Base-by-base conservation (phyloP, 352 stramenopile genomes). In the Saprolegnia diclina region DNA sequence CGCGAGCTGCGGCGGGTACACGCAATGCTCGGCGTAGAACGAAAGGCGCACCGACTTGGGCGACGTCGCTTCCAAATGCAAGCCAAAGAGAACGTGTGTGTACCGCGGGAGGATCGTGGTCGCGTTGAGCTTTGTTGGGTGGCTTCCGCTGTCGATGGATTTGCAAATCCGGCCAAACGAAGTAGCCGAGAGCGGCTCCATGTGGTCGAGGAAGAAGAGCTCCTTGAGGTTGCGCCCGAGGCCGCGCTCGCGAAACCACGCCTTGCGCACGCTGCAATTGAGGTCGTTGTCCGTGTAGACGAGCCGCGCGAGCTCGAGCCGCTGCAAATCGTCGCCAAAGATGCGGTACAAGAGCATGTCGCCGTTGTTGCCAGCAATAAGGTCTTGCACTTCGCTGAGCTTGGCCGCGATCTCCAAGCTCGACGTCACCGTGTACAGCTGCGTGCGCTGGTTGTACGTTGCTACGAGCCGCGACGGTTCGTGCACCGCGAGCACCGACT, bases 371-470 rank as follows among this genome's bases (percentile, higher is more conserved):
- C 13, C 63, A 1, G 26, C 11, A 13, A 69, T 6, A 4, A 69
- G 6, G 1, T 69, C 29, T n/a, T 45, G n/a, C 29, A 62, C 45
- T 7, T 69, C 63, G 26, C 21, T n/a, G n/a, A 69, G 19, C 2
- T 24, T 61, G 9, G 44, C 63, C 6, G 63, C 50, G 7, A 69
- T n/a, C 19, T 61, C 26, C 14, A 69, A 26, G 40, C 22, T 42
- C 38, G 63, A n/a, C 24, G n/a, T 18, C 9, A 61, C 63, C 14
- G 63, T 46, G 48, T 48, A 69, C 6, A 69, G 40, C 38, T 69
- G 63, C 26, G 26, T 52, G n/a, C 63, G 63, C 26, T 69, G 48
- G 53, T 42, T 69, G 63, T 69, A 69, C 21, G 46, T 69, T 16
- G 63, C 45, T 9, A 69, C 63, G 16, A 69, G 50, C 24, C n/a